Evolutionary conservation across 345 rosid species (phyloP), one percentile per base, ranked within the genome.

Genomic region (Brassica cretica): DNA sequence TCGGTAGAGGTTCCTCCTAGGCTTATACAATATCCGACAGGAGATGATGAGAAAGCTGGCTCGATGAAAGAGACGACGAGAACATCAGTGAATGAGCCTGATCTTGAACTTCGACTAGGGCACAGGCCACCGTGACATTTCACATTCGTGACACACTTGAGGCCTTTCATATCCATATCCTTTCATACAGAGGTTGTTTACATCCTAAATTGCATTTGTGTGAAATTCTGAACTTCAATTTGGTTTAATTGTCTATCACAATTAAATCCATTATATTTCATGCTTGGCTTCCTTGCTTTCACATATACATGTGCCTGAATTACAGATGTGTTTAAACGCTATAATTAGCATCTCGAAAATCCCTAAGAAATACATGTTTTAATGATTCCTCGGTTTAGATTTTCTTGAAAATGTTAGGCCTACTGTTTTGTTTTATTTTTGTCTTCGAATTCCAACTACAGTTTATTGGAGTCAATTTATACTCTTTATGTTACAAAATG

Each of bases 91-190:
- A 92, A 91, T 82, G 97, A 90, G 79, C 74, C 87, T 80, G 98
- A 93, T 89, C 88, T 93, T 70, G 98, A 91, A 85, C 97, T 93
- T 73, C 90, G 98, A 79, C 82, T 93, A 76, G 92, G 96, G 84
- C 89, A 78, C 73, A 71, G 71, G 67, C 72, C 83, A 80, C 75
- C 78, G 62, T 79, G 74, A 78, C 33, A 70, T 53, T 70, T 64
- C 66, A 53, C 71, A 64, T 64, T 70, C 76, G 44, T 64, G 46
- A 55, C 76, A 70, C 76, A 73, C 14, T 79, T n/a, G 19, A 68
- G 65, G 49, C 66, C 18, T 53, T 63, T 68, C 46, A 67, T 27
- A 44, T 61, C 39, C 18, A 67, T 67, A 67, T 70, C 71, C 15
- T 49, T 74, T 67, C 58, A 79, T 73, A 68, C 65, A 74, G 62